Evolutionary conservation across 352 stramenopile species (phyloP).

Genomic region (Globisporangium ultimum): DNA sequence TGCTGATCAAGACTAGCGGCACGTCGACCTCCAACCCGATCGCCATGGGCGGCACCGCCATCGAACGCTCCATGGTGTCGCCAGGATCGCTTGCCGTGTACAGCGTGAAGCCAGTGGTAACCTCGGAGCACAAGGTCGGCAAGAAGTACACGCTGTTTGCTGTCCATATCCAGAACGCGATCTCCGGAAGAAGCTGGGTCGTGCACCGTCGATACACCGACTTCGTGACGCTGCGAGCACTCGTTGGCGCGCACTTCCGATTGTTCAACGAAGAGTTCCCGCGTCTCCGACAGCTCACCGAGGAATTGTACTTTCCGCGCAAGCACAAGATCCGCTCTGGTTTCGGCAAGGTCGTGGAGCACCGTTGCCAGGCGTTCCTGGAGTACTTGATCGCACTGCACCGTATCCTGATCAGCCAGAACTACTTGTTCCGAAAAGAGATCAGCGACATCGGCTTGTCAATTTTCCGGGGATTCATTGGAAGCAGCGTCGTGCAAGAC

Average conservation of each 20-base stretch:
- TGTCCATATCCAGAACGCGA: conserved; percentile 69
- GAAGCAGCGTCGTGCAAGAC: conserved; percentile 53
- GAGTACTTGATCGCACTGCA: conserved; percentile 62
- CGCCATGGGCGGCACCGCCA: conserved; percentile 55
- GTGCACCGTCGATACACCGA: conserved; percentile 66
- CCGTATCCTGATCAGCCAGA: conserved; percentile 57
- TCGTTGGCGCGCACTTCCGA: conserved; percentile 52
- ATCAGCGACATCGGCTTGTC: conserved; percentile 60
- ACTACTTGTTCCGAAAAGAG: conserved; percentile 49
- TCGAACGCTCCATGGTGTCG: conserved; percentile 65
- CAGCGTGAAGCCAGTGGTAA: conserved; percentile 45
- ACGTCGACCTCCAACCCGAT: conserved; percentile 33
- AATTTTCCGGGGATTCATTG: conserved; percentile 66
- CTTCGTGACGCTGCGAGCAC: conserved; percentile 55
- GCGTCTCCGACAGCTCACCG: conserved; percentile 31
- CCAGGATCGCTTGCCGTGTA: conserved; percentile 56
- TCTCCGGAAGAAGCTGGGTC: conserved; percentile 66
- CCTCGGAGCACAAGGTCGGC: conserved; percentile 19
- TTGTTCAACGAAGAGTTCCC: conserved; percentile 51
- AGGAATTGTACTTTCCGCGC: conserved; percentile 68
- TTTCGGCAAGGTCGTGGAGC: conserved; percentile 49
- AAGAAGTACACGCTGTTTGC: conserved; percentile 59
- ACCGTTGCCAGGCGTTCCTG: conserved; percentile 62
- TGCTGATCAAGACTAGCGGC: conserved; percentile 36
- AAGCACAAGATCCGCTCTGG: conserved; percentile 62